Evolutionary conservation across 164 flowering plant genomes (phyloP).

Genomic region (Chimonanthus salicifolius): DNA sequence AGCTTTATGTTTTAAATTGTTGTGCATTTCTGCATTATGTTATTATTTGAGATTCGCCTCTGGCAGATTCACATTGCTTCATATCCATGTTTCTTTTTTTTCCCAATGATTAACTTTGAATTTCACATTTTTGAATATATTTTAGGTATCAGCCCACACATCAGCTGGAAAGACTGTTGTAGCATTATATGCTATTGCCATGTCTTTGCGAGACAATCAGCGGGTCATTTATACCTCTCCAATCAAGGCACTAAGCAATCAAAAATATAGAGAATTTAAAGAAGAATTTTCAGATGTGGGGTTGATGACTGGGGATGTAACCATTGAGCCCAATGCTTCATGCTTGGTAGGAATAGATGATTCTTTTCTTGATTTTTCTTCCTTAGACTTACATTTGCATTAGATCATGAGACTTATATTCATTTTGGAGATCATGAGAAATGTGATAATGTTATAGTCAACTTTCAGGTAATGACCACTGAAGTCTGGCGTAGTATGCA

Average conservation of each 20-base stretch:
- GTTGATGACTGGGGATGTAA: conserved; percentile 99
- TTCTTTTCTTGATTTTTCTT: not conserved
- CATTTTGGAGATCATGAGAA: not conserved
- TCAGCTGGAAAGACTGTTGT: conserved; percentile 99
- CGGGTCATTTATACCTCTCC: conserved; percentile 95
- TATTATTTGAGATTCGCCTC: not conserved
- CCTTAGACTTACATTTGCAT: not conserved
- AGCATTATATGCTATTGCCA: conserved; percentile 90
- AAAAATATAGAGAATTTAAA: conserved; percentile 89
- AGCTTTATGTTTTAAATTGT: not conserved
- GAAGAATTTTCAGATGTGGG: conserved; percentile 98
- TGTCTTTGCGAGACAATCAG: conserved; percentile 82
- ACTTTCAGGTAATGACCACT: conserved; percentile 91
- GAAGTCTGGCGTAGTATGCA: conserved; percentile 99
- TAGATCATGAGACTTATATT: too few species aligned
- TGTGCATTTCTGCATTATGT: not conserved
- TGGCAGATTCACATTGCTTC: not conserved
- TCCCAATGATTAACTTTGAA: not conserved
- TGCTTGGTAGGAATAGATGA: conserved; percentile 57
- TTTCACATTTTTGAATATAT: not conserved
- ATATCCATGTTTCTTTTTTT: not conserved
- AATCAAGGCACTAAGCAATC: conserved; percentile 97
- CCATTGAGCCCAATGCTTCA: conserved; percentile 96
- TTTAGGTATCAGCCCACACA: conserved; percentile 94
- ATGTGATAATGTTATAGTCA: conserved; percentile 1